Evolutionary conservation across 495 filamentous ascomycete genomes (phyloP).

Genomic region (Aeminium ludgeri): DNA sequence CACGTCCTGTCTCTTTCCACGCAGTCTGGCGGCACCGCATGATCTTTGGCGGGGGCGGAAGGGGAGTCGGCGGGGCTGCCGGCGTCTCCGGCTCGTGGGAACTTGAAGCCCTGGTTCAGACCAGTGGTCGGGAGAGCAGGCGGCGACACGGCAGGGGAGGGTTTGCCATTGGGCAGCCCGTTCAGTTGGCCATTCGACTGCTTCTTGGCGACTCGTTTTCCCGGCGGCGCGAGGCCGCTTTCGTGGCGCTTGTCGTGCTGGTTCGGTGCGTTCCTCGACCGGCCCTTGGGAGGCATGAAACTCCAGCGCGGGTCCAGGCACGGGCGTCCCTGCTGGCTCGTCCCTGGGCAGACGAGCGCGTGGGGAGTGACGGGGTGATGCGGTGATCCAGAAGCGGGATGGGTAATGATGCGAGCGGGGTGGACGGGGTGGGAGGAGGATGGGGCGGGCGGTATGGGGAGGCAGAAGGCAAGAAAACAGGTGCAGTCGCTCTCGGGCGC

Average conservation of each 20-base stretch:
- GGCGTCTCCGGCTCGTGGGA: conserved; percentile 14
- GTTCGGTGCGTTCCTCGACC: conserved; percentile 37
- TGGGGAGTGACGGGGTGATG: conserved; percentile 4
- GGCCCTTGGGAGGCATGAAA: conserved; percentile 50
- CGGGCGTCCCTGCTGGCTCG: conserved; percentile 12
- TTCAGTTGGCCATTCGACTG: conserved; percentile 46
- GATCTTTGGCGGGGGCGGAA: neutral
- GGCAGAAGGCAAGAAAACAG: too few species aligned
- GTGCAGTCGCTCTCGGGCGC: too few species aligned
- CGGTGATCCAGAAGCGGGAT: neutral
- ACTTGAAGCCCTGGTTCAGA: conserved; percentile 15
- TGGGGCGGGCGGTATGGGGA: too few species aligned
- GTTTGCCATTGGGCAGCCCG: conserved; percentile 38
- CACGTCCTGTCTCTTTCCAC: conserved; percentile 8
- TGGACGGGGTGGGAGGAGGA: conserved; percentile 1
- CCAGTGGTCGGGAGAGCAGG: conserved; percentile 16
- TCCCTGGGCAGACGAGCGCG: conserved; percentile 13
- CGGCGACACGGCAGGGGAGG: conserved; percentile 30
- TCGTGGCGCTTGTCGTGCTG: conserved; percentile 68
- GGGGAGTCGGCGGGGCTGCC: neutral
- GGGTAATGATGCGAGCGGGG: conserved; percentile 1
- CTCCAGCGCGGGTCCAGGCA: neutral
- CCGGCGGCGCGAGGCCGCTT: conserved; percentile 70
- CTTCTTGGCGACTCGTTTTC: conserved; percentile 61
- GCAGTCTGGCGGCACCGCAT: conserved; percentile 6